Conservation (phyloP, 1,284 basidiomycete genomes). For the Pyrrhoderma lamaoense region DNA sequence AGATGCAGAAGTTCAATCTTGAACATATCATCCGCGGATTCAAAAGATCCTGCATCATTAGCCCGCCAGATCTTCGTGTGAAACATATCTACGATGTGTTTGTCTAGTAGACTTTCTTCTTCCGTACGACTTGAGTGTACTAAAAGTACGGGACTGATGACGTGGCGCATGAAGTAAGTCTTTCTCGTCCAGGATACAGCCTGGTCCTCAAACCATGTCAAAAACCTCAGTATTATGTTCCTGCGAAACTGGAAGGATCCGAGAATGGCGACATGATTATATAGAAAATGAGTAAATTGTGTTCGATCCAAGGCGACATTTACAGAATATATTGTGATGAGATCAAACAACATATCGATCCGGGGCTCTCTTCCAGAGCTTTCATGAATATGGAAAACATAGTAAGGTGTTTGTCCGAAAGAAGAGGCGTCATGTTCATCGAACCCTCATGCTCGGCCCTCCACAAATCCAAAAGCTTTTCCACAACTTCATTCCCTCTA, state of each 20-base stretch:
- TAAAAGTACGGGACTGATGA: slow-evolving; percentile 86
- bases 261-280: slow-evolving; percentile 73
- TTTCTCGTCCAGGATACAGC: slow-evolving; percentile 73
- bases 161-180: slow-evolving; percentile 77
- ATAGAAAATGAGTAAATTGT: slow-evolving; percentile 82
- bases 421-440: slow-evolving; percentile 31
- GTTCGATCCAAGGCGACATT: slow-evolving; percentile 80
- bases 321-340: slow-evolving; percentile 80
- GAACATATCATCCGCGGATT: slow-evolving; percentile 70
- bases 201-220: slow-evolving; percentile 74
- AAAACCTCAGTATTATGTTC: slow-evolving; percentile 79
- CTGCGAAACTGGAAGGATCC: slow-evolving; percentile 64
- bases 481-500: slow-evolving; percentile 57
- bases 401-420: slow-evolving; percentile 58
- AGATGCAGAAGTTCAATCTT: slow-evolving; percentile 89
- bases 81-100: slow-evolving; percentile 62
- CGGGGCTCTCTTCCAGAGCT: slow-evolving; percentile 62
- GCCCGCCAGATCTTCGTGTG: slow-evolving; percentile 76
- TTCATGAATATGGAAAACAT: slow-evolving; percentile 75
- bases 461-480: slow-evolving; percentile 71
- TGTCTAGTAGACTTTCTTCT: slow-evolving; percentile 57
- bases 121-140: slow-evolving; percentile 59
- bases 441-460: slow-evolving; percentile 36
- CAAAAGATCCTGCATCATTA: slow-evolving; percentile 43
- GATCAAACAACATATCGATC: slow-evolving; percentile 85